Evolutionary conservation across 352 stramenopile genomes (phyloP).

Genomic region (Phytopythium helicoides): DNA sequence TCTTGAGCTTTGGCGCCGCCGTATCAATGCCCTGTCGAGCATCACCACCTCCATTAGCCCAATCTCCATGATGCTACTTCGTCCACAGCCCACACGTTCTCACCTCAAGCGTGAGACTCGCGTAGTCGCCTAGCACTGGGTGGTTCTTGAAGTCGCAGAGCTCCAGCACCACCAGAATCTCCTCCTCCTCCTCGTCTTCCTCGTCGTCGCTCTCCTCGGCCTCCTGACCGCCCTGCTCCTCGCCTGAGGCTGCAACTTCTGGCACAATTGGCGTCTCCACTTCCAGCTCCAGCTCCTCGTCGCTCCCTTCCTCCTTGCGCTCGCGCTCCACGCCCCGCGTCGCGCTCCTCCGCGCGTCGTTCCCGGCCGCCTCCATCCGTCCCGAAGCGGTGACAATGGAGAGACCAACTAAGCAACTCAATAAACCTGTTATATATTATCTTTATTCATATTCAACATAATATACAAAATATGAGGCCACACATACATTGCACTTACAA

Average conservation of each 20-base stretch:
- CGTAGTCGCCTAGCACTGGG: constrained; percentile 72
- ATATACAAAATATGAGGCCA: too few species aligned
- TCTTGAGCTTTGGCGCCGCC: constrained; percentile 51
- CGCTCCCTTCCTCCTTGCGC: neutral
- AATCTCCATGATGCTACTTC: too few species aligned
- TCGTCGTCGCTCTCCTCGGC: constrained; percentile 12
- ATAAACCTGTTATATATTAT: neutral
- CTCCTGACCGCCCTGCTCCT: neutral
- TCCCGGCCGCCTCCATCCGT: too few species aligned
- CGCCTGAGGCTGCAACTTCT: constrained; percentile 7
- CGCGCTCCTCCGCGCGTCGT: neutral
- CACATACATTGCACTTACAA: too few species aligned
- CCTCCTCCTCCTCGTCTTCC: constrained; percentile 55
- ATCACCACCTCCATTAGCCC: too few species aligned
- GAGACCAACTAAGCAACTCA: neutral
- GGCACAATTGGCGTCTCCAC: neutral
- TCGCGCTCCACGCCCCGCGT: neutral
- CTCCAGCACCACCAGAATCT: constrained; percentile 71
- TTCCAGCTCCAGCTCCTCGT: neutral
- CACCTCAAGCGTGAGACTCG: constrained; percentile 58
- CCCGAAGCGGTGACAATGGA: neutral
- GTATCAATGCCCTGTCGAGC: constrained; percentile 65
- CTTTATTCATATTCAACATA: neutral
- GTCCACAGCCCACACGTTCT: neutral
- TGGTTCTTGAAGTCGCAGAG: constrained; percentile 83